Evolutionary conservation across 2,329 filamentous ascomycete genomes (phyloP), one percentile per base, ranked within the genome.

Genomic region (Hymenoscyphus infarciens): DNA sequence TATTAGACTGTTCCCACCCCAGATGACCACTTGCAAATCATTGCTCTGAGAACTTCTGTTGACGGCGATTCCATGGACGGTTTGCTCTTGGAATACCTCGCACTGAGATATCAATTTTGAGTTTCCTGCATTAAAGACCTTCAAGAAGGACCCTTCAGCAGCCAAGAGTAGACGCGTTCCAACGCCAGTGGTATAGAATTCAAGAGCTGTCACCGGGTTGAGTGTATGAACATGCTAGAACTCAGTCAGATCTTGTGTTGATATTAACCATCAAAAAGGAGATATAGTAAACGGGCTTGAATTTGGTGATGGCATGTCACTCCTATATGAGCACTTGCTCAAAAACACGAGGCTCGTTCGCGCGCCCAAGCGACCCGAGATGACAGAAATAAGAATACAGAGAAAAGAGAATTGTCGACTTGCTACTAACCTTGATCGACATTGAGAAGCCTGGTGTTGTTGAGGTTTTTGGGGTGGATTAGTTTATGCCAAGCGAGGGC

Each of bases 61-160:
- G 29, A 85, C 75, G n/a, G 79, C 75, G 60, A 94, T 85, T 2
- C 91, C 91, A 74, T 95, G 91, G 58, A 95, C 85, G 2, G 85
- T 79, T 73, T 94, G 90, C n/a, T 81, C 80, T 16, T 76, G 71
- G 70, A 95, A 93, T 33, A 92, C 75, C 27, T 75, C 75, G 57
- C 82, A 71, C 57, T 77, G 76, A 57, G 75, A 78, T 38, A 80
- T 67, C 10, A 80, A 72, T 25, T 64, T 72, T 4, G 72, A 75
- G 5, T 69, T 72, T 15, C 68, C 69, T 49, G 63, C 61, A 58
- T 70, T 62, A 69, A 86, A 87, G 59, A 87, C 70, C 35, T 79
- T 80, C 35, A 90, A 75, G 65, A 81, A 78, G 8, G 80, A 81
- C 63, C 88, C 86, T 72, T 89, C 84, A 49, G 82, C 87, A 1